Conservation (phyloP, 805 yeast genomes). For the Starmerella bacillaris region DNA sequence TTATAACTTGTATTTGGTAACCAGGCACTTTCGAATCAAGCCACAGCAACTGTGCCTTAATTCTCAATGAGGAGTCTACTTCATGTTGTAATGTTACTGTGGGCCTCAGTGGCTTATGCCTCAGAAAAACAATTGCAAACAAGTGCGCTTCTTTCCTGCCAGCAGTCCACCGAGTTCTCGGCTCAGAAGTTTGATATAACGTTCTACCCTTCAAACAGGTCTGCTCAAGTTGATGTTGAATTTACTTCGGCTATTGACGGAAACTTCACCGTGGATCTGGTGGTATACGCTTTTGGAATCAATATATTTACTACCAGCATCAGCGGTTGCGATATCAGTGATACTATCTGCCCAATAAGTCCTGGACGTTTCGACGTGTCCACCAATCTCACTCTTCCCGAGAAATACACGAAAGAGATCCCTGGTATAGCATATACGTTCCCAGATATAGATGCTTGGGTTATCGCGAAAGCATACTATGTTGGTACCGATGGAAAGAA, state of each 20-base stretch:
- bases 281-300: slow-evolving; percentile 67
- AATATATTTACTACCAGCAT: slow-evolving; percentile 37
- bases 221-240: slow-evolving; percentile 48
- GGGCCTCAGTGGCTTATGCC: no score
- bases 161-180: slow-evolving; percentile 72
- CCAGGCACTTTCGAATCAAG: no score
- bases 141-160: slow-evolving; percentile 71
- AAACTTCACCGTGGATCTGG: slow-evolving; percentile 45
- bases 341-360: slow-evolving; percentile 61
- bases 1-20: no score
- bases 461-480: slow-evolving; percentile 48
- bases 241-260: slow-evolving; percentile 67
- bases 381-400: slow-evolving; percentile 31
- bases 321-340: slow-evolving; percentile 43
- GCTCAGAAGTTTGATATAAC: slow-evolving; percentile 66
- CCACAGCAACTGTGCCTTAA: no score
- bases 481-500: slow-evolving; percentile 25
- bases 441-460: slow-evolving; percentile 90
- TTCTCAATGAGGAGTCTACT: no score
- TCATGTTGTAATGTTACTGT: no score
- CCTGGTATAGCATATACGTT: slow-evolving; percentile 77
- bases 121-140: slow-evolving; percentile 26
- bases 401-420: slow-evolving; percentile 29
- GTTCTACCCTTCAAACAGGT: slow-evolving; percentile 46
- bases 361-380: slow-evolving; percentile 70